phyloP scores from a whole-genome alignment of 2,329 filamentous ascomycete species.

The Neofusicoccum laricinum region DNA sequence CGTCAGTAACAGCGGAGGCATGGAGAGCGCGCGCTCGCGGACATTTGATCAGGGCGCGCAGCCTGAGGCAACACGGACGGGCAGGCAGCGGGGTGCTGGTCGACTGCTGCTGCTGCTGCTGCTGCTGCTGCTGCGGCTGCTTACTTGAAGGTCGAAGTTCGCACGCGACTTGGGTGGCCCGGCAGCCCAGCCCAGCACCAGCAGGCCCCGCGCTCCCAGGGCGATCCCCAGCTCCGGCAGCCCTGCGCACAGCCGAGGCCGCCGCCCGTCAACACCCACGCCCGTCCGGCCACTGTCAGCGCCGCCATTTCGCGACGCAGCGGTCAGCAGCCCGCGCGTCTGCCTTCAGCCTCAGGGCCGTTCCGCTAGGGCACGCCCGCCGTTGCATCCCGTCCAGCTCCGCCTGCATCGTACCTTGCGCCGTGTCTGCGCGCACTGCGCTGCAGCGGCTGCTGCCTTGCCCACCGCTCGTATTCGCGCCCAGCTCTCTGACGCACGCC shows the following conservation, averaged over 20 bases:
- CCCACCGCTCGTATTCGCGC: background rate
- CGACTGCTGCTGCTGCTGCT: background rate
- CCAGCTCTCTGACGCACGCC: conserved; percentile 1
- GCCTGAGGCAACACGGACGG: background rate
- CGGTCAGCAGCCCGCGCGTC: background rate
- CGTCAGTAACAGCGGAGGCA: conserved; percentile 14
- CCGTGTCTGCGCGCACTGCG: background rate
- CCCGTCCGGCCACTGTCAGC: background rate
- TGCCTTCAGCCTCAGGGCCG: conserved; percentile 10
- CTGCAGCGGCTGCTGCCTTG: background rate
- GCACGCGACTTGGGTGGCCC: background rate
- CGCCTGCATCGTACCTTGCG: conserved; percentile 13
- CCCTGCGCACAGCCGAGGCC: conserved; percentile 13
- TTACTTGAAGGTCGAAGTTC: conserved; percentile 10
- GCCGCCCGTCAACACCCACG: background rate
- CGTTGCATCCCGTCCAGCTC: background rate
- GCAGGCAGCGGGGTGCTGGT: background rate
- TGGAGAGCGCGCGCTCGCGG: conserved; percentile 8
- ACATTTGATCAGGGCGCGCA: background rate
- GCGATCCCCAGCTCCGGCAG: conserved; percentile 8
- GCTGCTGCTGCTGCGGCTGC: conserved; percentile 2
- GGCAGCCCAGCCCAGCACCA: background rate
- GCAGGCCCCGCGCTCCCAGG: background rate
- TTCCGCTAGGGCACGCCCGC: background rate
- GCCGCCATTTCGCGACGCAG: background rate